Evolutionary conservation across 2,329 filamentous ascomycete species (phyloP).

Genomic region (Orbilia oligospora): DNA sequence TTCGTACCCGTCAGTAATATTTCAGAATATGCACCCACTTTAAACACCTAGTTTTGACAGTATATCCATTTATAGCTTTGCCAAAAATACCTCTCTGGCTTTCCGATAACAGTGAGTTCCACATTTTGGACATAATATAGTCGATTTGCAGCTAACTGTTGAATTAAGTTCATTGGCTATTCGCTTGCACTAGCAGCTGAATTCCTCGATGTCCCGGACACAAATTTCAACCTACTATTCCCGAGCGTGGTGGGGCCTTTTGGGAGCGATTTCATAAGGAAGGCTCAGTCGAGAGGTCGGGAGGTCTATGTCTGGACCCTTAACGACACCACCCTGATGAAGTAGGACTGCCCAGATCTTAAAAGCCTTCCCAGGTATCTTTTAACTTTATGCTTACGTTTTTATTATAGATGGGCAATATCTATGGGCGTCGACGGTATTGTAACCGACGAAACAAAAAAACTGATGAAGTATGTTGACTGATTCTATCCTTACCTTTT

Average conservation of each 20-base stretch:
- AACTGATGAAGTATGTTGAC: slow-evolving; percentile 63
- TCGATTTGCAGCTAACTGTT: slow-evolving; percentile 6
- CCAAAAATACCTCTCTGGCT: slow-evolving; percentile 63
- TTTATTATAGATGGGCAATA: slow-evolving; percentile 39
- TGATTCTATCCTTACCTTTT: not conserved
- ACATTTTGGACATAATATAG: not conserved
- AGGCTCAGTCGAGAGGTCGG: slow-evolving; percentile 72
- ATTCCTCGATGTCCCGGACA: slow-evolving; percentile 77
- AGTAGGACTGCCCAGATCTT: slow-evolving; percentile 71
- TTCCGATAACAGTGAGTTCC: slow-evolving; percentile 62
- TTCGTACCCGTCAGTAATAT: slow-evolving; percentile 63
- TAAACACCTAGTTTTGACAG: not conserved
- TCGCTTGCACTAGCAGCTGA: slow-evolving; percentile 75
- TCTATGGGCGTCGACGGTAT: slow-evolving; percentile 78
- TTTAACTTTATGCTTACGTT: not conserved
- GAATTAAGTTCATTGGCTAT: slow-evolving; percentile 67
- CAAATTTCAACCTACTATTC: slow-evolving; percentile 84
- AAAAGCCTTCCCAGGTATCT: not conserved
- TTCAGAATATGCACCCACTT: not conserved
- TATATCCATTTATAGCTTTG: slow-evolving; percentile 55
- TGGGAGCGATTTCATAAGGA: slow-evolving; percentile 77
- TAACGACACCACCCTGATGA: slow-evolving; percentile 83
- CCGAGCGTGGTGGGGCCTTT: slow-evolving; percentile 77
- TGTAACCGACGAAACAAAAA: slow-evolving; percentile 84
- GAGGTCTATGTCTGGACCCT: slow-evolving; percentile 87